Percentiles rank a stretch among this genome's conserved stretches.
phyloP scores from a whole-genome alignment of 1,284 basidiomycete species.

The Marasmius tenuissimus region DNA sequence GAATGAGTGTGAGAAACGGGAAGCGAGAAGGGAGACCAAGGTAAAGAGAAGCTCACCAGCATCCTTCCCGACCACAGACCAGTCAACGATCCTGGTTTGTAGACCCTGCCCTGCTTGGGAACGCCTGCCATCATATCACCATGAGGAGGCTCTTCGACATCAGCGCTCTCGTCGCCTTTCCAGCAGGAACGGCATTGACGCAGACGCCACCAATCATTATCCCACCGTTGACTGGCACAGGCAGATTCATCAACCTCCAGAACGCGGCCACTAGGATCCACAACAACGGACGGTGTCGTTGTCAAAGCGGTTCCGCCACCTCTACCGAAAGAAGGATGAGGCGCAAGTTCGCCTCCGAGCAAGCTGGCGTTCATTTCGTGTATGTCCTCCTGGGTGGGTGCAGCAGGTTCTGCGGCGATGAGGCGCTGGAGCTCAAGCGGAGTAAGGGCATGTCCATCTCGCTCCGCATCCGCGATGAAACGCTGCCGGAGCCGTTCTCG shows the following conservation, averaged over 20 bases:
- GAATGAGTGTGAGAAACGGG: background rate
- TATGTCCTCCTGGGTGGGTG: slow-evolving; percentile 60
- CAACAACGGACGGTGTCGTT: background rate
- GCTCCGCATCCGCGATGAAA: background rate
- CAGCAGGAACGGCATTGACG: slow-evolving; percentile 43
- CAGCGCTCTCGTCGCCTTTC: slow-evolving; percentile 30
- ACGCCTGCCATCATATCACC: slow-evolving; percentile 7
- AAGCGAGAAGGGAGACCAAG: background rate
- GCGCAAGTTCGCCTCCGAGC: slow-evolving; percentile 24
- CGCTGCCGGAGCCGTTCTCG: slow-evolving; percentile 12
- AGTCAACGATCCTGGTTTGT: slow-evolving; percentile 25
- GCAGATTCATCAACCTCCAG: slow-evolving; percentile 24
- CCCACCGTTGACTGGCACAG: slow-evolving; percentile 45
- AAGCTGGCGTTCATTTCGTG: slow-evolving; percentile 49
- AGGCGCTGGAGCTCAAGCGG: slow-evolving; percentile 3
- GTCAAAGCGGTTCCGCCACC: slow-evolving; percentile 11
- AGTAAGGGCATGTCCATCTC: background rate
- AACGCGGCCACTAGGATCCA: slow-evolving; percentile 4
- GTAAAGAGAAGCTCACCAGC: slow-evolving; percentile 39
- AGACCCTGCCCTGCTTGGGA: slow-evolving; percentile 10
- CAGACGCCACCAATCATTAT: slow-evolving; percentile 59
- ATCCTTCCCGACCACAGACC: slow-evolving; percentile 64
- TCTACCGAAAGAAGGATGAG: slow-evolving; percentile 1
- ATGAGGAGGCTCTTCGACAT: background rate
- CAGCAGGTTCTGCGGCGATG: slow-evolving; percentile 20